Base-by-base conservation (phyloP, 78 protist genomes). In the Dictyostelium firmibasis region DNA sequence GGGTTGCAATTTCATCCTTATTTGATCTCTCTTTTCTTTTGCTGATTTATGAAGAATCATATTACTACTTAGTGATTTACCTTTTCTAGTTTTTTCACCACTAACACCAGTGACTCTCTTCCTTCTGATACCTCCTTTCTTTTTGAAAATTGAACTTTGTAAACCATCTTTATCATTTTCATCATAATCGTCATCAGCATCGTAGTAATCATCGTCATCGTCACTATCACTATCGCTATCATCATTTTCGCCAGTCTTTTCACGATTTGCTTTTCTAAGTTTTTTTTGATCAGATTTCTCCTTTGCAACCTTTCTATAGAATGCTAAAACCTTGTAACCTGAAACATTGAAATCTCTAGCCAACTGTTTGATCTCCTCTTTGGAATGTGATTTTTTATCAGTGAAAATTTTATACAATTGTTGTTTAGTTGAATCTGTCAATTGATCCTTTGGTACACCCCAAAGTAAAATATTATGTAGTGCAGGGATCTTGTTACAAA, bases 401-500 rank as follows among this genome's bases (percentile, higher is more conserved):
- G 29, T 77, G 29, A 77, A 77, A 14, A 38, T 47, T n/a, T 14
- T 23, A 2, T 10, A 20, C 27, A 77, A 43, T 36, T 38, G 41
- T 18, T 14, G 20, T 79, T 47, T 79, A 14, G 31, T 79, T 7
- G 53, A 60, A 3, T 44, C 27, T 4, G 69, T 79, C 6, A 79
- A 27, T 36, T 23, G 33, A 5, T n/a, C 13, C 14, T 62, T 79
- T 44, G 84, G 84, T 16, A 79, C 67, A 79, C 84, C 84, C 84
- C 84, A 79, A 20, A 36, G 16, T n/a, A 31, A 4, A 4, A 79
- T 47, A 44, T 79, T 25, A 4, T 44, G 13, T 14, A 79, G 16
- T 36, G 14, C 31, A 29, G 64, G 64, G 0, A 79, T 38, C 7
- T 29, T n/a, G 8, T 79, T 44, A 16, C 36, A 44, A 44, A 44